Percentiles rank a stretch among this genome's conserved stretches.
Evolutionary conservation across 2,329 filamentous ascomycete species (phyloP).

Genomic region (Alternaria triticimaculans): DNA sequence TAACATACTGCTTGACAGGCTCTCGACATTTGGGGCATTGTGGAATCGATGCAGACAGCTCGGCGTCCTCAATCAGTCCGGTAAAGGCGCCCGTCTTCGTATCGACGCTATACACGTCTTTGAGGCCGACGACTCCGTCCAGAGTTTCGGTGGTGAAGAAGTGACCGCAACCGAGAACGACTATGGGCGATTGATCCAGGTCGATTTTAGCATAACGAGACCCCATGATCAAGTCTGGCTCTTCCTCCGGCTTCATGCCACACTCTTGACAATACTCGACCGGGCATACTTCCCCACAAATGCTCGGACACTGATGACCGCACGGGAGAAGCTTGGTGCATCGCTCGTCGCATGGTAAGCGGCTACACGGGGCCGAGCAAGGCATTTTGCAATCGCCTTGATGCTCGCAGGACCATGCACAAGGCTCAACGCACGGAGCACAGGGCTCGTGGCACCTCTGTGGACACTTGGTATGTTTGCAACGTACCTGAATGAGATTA

Average conservation of each 20-base stretch:
- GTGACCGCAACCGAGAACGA: conserved; percentile 38
- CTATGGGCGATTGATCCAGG: conserved; percentile 34
- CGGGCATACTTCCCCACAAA: conserved; percentile 42
- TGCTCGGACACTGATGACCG: conserved; percentile 41
- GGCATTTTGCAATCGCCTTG: conserved; percentile 42
- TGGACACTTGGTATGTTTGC: conserved; percentile 36
- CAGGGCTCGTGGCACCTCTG: conserved; percentile 41
- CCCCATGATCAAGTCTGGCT: conserved; percentile 36
- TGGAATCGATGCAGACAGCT: conserved; percentile 34
- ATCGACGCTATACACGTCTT: conserved; percentile 28
- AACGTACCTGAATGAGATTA: conserved; percentile 27
- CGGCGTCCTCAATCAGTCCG: conserved; percentile 32
- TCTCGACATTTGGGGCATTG: conserved; percentile 43
- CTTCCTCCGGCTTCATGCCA: conserved; percentile 19
- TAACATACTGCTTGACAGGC: conserved; percentile 43
- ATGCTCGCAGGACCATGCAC: conserved; percentile 46
- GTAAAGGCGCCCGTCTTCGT: conserved; percentile 22
- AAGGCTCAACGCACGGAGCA: conserved; percentile 42
- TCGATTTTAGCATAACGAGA: conserved; percentile 35
- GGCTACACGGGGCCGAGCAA: conserved; percentile 43
- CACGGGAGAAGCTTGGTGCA: conserved; percentile 36
- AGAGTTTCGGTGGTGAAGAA: conserved; percentile 42
- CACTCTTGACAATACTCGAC: conserved; percentile 32
- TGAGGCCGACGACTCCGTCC: conserved; percentile 38
- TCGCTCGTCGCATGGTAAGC: conserved; percentile 39